Evolutionary conservation across 768 basidiomycete genomes (phyloP), one percentile per base, ranked within the genome.

Genomic region (Phylloporus scabripes): DNA sequence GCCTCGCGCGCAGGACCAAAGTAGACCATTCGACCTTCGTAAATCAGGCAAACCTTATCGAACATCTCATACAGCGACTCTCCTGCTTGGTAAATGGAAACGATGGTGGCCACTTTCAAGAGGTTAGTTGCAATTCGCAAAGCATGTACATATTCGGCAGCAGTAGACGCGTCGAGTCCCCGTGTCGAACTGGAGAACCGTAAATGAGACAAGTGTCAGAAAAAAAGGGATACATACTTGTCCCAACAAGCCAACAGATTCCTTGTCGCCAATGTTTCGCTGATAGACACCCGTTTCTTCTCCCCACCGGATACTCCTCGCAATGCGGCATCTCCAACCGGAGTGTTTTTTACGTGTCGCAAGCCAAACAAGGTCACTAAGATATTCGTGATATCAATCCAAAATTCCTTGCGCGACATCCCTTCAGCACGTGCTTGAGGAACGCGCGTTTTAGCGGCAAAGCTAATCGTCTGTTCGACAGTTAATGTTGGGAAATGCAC

Each of bases 31-130:
- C 70, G 68, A 12, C 83, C 81, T 43, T 79, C 78, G 62, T 79
- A 72, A 58, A 86, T 72, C 33, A 85, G 70, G 58, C 79, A 76
- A 18, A 85, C 82, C 61, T 85, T 85, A 74, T 87, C 82, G 56
- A 87, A 92, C 54, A 77, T 72, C 36, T 75, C 52, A 49, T 82
- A 85, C 0, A 85, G 64, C 3, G 72, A 72, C 62, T 91, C 87
- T 43, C 84, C 82, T 4, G 90, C 90, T 64, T 92, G 90, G 66
- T 93, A 92, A 34, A 93, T 81, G 1, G 87, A 85, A 18, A 91
- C 86, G 47, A 92, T 79, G 1, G 85, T 90, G 3, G 84, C 61
- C 31, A 67, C 46, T 21, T 68, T 64, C 51, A 70, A 65, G 11
- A 78, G 66, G 58, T 87, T 81, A 1, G 87, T 87, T 1, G 79